These are phyloP conservation scores for Globisporangium apiculatum DNA, from an alignment of 352 stramenopile species.

Conservation along the genomic window DNA sequence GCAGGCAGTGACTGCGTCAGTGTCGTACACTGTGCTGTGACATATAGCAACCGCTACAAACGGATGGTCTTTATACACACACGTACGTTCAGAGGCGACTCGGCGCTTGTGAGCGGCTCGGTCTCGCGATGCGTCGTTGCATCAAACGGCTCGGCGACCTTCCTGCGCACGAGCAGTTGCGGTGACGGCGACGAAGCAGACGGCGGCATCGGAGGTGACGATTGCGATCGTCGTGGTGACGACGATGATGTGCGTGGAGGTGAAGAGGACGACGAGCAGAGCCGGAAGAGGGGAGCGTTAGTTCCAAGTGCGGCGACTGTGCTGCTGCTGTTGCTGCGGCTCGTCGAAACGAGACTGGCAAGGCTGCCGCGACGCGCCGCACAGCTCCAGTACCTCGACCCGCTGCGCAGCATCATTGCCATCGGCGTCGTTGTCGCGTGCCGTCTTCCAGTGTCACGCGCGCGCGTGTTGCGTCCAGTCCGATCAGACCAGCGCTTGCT, in stretches of 20 bases:
- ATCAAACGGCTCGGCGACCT: slow-evolving; percentile 13
- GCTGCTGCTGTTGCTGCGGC: slow-evolving; percentile 8
- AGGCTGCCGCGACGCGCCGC: slow-evolving; percentile 4
- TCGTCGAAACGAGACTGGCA: neutral
- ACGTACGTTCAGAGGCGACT: slow-evolving; percentile 18
- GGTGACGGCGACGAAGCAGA: neutral
- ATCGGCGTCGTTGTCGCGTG: neutral
- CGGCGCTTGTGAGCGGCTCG: slow-evolving; percentile 23
- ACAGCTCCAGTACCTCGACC: slow-evolving; percentile 50
- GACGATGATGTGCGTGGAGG: neutral
- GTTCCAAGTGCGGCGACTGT: slow-evolving; percentile 12
- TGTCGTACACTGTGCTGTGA: neutral
- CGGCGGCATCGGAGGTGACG: neutral
- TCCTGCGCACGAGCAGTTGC: neutral
- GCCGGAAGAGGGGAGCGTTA: slow-evolving; percentile 25
- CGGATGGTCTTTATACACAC: neutral
- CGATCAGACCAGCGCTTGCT: neutral
- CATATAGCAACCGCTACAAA: neutral
- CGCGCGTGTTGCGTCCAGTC: neutral
- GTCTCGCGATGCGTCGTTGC: slow-evolving; percentile 25
- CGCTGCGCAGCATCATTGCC: slow-evolving; percentile 40
- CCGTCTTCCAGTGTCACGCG: neutral
- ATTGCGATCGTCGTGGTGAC: slow-evolving; percentile 1
- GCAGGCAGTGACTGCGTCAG: neutral
- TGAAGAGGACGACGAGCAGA: slow-evolving; percentile 25